A percentile compares a stretch with the other conserved stretches of the same genome.
Conservation (phyloP, 202 grass and related monocot species). For the Brachypodium distachyon region DNA sequence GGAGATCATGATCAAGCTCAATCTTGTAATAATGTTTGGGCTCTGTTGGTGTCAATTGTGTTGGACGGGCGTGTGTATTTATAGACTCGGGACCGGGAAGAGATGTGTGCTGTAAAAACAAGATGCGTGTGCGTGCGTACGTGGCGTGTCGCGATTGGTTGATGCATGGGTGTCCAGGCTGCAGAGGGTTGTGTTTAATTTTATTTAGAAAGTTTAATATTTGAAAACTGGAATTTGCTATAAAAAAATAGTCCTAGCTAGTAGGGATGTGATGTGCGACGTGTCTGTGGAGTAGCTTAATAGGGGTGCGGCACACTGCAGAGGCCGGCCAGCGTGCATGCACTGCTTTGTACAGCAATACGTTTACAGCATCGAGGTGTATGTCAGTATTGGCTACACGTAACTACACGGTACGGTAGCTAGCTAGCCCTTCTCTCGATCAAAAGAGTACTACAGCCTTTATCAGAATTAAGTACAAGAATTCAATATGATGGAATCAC, state of each 20-base stretch:
- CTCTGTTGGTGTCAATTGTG: background rate
- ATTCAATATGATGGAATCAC: no score
- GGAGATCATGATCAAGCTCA: background rate
- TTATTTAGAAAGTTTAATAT: background rate
- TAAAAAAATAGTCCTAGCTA: background rate
- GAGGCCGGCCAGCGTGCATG: background rate
- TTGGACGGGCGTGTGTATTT: slow-evolving; percentile 6
- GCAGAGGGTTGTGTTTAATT: background rate
- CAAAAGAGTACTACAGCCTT: no score
- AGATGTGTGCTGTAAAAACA: background rate
- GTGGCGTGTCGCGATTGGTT: background rate
- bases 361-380: background rate
- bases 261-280: background rate
- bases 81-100: slow-evolving; percentile 32
- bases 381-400: background rate
- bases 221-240: background rate
- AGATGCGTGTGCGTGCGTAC: background rate
- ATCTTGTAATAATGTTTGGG: background rate
- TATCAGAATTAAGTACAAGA: no score
- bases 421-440: no score
- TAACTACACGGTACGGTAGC: no score
- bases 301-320: slow-evolving; percentile 5
- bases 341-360: no score
- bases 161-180: background rate
- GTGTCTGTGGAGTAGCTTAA: background rate